A percentile compares a stretch with the other conserved stretches of the same genome.
Evolutionary conservation across 192 early-diverging fungal genomes (phyloP).

Genomic region (Rhizoclosmatium sp.): DNA sequence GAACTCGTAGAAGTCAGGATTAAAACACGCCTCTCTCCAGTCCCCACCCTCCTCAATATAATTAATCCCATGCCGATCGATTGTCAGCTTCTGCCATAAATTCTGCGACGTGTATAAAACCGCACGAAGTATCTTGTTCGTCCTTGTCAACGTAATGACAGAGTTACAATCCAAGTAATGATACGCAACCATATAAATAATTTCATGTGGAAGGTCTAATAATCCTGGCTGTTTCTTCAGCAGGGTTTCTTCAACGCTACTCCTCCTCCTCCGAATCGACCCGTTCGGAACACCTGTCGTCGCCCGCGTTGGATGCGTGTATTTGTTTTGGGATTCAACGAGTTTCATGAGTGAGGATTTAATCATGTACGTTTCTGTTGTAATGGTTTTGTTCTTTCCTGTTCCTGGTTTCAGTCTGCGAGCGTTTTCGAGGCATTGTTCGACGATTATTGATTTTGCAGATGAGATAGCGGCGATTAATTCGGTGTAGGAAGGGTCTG

Average conservation of each 20-base stretch:
- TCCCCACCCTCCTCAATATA: background rate
- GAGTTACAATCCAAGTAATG: background rate
- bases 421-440: background rate
- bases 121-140: background rate
- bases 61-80: conserved; percentile 7
- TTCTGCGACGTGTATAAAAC: background rate
- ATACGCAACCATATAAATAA: background rate
- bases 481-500: background rate
- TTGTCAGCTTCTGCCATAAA: background rate
- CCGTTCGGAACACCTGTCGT: background rate
- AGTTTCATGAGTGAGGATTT: background rate
- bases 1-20: background rate
- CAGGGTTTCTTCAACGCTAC: background rate
- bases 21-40: conserved; percentile 4
- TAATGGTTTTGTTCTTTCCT: background rate
- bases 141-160: background rate
- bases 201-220: background rate
- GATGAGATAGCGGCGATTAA: background rate
- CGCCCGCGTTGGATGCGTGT: background rate
- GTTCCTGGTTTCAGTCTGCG: background rate
- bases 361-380: background rate
- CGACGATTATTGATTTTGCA: background rate
- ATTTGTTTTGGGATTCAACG: background rate
- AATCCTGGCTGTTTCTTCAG: background rate
- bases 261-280: background rate